Evolutionary conservation across 805 yeast genomes (phyloP).

Genomic region (Pichia phayaonensis): DNA sequence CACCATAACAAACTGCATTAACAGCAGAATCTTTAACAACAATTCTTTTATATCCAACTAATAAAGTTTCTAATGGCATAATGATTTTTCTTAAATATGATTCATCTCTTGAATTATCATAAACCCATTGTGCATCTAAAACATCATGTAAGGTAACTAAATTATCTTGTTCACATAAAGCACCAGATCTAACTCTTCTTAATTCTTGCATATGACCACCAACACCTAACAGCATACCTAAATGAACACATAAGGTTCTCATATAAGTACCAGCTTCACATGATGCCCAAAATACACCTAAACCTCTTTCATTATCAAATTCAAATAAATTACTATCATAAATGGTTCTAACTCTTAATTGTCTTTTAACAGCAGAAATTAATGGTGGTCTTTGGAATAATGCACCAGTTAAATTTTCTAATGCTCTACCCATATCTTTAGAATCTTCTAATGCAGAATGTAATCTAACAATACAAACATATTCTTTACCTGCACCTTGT

Average conservation of each 20-base stretch:
- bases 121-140: slow-evolving; percentile 96
- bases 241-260: slow-evolving; percentile 98
- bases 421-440: slow-evolving; percentile 72
- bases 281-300: slow-evolving; percentile 98
- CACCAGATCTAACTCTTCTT: slow-evolving; percentile 98
- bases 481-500: slow-evolving; percentile 99
- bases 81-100: slow-evolving; percentile 88
- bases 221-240: slow-evolving; percentile 96
- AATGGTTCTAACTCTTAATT: slow-evolving; percentile 94
- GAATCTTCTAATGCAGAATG: slow-evolving; percentile 90
- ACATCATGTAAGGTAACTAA: slow-evolving; percentile 96
- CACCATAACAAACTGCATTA: slow-evolving; percentile 97
- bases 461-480: slow-evolving; percentile 93
- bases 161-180: slow-evolving; percentile 81
- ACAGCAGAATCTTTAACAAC: slow-evolving; percentile 91
- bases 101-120: slow-evolving; percentile 96
- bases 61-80: slow-evolving; percentile 88
- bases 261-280: slow-evolving; percentile 99
- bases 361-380: slow-evolving; percentile 98
- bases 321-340: slow-evolving; percentile 94
- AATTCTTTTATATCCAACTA: slow-evolving; percentile 92
- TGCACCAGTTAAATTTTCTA: slow-evolving; percentile 97
- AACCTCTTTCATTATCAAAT: slow-evolving; percentile 92
- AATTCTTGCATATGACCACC: slow-evolving; percentile 99
- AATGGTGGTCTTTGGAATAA: slow-evolving; percentile 98